Evolutionary conservation across 2,329 filamentous ascomycete genomes (phyloP), one percentile per base, ranked within the genome.

Genomic region (Geosmithia flava): DNA sequence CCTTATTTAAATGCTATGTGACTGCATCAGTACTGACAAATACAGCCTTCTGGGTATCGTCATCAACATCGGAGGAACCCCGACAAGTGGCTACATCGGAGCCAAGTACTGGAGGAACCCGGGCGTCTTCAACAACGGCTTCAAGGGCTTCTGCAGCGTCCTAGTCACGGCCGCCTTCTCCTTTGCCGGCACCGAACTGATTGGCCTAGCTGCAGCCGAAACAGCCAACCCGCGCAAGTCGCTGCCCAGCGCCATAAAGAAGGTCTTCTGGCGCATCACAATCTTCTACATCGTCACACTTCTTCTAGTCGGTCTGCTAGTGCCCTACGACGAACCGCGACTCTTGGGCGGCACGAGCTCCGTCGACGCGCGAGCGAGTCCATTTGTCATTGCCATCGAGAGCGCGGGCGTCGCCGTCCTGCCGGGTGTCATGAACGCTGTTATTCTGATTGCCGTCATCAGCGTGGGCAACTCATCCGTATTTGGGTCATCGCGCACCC

Each of bases 261-360:
- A 95, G 62, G 88, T 95, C 20, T 95, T 95, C 65, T 96, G 90
- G 89, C 83, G 90, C 58, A 95, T 95, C 59, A 80, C 81, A 3
- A 74, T 94, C 49, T 96, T 96, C 69, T 96, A 95, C 67, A 75
- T 96, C 46, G 80, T 94, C 33, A 85, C 86, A 1, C 74, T 96
- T 11, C 80, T 80, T 4, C 69, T 96, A 3, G 80, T 96, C 50
- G 88, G 91, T 23, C 74, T 95, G 1, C 72, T 95, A 2, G 87
- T 96, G 0, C 85, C 83, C 0, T 90, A 85, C 62, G 68, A 77
- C 56, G 78, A 94, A 52, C 48, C 59, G 0, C 70, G 74, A 3
- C 80, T 95, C 0, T 69, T 88, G 1, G 65, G 66, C 8, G 69
- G 68, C 33, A 72, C 72, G 42, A 68, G 62, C 48, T 70, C 70